These are phyloP conservation scores for Penicillium sp. DNA, from an alignment of 2,329 filamentous ascomycete genomes.

Conservation along the genomic window DNA sequence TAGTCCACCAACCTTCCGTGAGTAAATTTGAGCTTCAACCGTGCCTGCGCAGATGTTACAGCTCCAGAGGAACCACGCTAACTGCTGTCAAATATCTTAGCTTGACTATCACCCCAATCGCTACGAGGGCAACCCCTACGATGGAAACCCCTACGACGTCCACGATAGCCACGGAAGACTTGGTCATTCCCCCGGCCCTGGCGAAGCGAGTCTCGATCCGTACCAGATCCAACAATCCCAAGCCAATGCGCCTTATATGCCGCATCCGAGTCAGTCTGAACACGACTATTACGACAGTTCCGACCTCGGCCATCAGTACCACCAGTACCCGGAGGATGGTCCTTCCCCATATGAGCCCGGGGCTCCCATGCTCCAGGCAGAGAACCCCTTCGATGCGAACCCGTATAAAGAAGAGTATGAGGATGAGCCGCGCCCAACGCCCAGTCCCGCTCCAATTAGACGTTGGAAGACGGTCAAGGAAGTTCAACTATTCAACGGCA, in stretches of 20 bases:
- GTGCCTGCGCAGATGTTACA: neutral
- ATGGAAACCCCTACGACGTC: conserved; percentile 66
- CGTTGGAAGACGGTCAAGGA: conserved; percentile 99
- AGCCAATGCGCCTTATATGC: no score
- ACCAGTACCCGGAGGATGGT: conserved; percentile 58
- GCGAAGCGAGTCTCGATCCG: no score
- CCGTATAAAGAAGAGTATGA: conserved; percentile 56
- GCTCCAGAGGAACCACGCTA: conserved; percentile 4
- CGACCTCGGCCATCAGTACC: conserved; percentile 55
- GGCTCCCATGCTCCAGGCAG: conserved; percentile 76
- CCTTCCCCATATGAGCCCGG: conserved; percentile 64
- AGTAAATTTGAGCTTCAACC: conserved; percentile 42
- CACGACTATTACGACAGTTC: conserved; percentile 59
- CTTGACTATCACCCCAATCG: no score
- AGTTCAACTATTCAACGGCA: conserved; percentile 95
- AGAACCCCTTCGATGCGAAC: conserved; percentile 66
- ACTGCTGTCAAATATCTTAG: conserved; percentile 38
- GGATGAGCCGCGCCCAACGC: conserved; percentile 48
- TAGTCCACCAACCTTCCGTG: conserved; percentile 84
- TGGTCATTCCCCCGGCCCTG: no score
- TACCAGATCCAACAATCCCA: no score
- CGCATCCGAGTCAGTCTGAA: conserved; percentile 76
- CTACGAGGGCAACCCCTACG: no score
- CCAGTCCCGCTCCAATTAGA: conserved; percentile 68
- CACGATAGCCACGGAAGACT: conserved; percentile 66